Conservation (phyloP, 2,329 filamentous ascomycete species). For the Penicillium sumatraense region DNA sequence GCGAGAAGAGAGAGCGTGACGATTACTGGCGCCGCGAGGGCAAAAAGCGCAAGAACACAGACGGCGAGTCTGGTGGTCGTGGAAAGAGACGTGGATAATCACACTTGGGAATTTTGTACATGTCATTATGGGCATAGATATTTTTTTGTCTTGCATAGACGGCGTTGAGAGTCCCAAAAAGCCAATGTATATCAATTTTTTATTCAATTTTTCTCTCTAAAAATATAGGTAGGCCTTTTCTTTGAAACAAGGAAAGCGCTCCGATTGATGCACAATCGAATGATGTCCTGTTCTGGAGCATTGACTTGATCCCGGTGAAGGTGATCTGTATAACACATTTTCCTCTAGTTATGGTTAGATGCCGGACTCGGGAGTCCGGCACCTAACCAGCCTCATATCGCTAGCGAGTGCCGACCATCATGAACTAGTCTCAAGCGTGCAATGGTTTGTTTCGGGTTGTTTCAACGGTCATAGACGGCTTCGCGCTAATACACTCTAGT, state of each 20-base stretch:
- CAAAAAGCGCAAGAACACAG: conserved; percentile 69
- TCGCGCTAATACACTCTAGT: neutral
- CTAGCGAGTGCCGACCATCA: neutral
- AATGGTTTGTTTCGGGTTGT: conserved; percentile 2
- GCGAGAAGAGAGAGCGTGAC: conserved; percentile 89
- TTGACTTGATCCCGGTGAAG: no score
- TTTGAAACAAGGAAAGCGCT: no score
- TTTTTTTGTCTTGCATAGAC: conserved; percentile 25
- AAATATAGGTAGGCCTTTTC: no score
- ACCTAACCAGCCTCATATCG: neutral
- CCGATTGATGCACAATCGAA: neutral
- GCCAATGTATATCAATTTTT: conserved; percentile 15
- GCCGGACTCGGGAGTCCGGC: no score
- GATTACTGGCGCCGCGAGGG: conserved; percentile 94
- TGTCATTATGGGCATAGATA: conserved; percentile 17
- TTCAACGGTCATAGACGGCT: conserved; percentile 3
- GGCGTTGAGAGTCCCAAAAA: conserved; percentile 31
- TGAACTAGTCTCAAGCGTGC: neutral
- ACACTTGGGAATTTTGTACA: conserved; percentile 16
- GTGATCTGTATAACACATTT: no score
- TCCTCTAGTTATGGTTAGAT: no score
- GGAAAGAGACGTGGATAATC: conserved; percentile 50
- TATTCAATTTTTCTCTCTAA: neutral
- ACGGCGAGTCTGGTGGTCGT: conserved; percentile 55
- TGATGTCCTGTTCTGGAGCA: neutral